Conservation (phyloP, 2,329 filamentous ascomycete genomes). For the Colletotrichum sp. region DNA sequence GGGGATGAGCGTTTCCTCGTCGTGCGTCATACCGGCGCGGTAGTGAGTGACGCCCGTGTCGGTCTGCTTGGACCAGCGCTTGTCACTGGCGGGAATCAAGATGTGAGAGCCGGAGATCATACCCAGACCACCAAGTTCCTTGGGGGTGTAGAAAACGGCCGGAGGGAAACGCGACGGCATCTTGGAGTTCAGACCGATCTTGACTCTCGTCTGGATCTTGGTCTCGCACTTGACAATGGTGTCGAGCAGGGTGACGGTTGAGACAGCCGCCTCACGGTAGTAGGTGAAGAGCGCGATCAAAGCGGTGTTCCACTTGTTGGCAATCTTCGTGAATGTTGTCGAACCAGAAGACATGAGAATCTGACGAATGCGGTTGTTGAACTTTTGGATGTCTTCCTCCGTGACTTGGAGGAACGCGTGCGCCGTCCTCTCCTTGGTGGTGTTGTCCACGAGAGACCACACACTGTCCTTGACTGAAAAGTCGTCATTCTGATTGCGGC, state of each 20-base stretch:
- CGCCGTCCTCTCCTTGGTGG: slow-evolving; percentile 94
- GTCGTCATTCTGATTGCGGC: slow-evolving; percentile 92
- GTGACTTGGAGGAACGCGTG: slow-evolving; percentile 98
- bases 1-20: slow-evolving; percentile 96
- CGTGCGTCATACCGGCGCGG: slow-evolving; percentile 96
- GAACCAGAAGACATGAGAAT: slow-evolving; percentile 99
- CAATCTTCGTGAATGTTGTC: slow-evolving; percentile 99
- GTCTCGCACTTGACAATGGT: slow-evolving; percentile 99
- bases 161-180: slow-evolving; percentile 99
- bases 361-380: slow-evolving; percentile 98
- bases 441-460: slow-evolving; percentile 96
- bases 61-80: slow-evolving; percentile 98
- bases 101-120: slow-evolving; percentile 99
- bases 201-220: slow-evolving; percentile 98
- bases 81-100: slow-evolving; percentile 94
- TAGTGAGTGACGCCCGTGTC: slow-evolving; percentile 98
- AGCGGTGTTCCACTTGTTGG: slow-evolving; percentile 99
- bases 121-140: slow-evolving; percentile 93
- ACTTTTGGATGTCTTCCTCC: slow-evolving; percentile 97
- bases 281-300: slow-evolving; percentile 98
- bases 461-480: slow-evolving; percentile 98
- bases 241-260: slow-evolving; percentile 90
- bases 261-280: slow-evolving; percentile 96
- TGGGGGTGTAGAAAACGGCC: slow-evolving; percentile 98
- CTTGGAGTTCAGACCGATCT: slow-evolving; percentile 98